These are phyloP conservation scores for Boletales sp. DNA, from an alignment of 768 basidiomycete species.

Conservation along the genomic window DNA sequence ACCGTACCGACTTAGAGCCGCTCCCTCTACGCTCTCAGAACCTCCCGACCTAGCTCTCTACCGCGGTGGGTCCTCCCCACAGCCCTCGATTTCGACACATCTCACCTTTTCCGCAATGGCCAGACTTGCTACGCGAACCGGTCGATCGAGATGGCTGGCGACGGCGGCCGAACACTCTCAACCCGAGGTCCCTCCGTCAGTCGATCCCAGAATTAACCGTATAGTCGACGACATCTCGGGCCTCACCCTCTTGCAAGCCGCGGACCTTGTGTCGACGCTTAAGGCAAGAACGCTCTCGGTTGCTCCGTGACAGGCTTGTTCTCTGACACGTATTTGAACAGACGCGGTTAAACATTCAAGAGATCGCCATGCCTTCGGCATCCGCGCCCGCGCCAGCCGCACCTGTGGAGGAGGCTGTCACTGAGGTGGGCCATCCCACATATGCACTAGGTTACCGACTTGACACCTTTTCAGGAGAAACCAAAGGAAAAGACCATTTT, in stretches of 20 bases:
- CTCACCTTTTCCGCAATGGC: not conserved
- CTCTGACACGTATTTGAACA: slow-evolving; percentile 27
- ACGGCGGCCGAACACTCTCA: slow-evolving; percentile 44
- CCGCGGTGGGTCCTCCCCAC: slow-evolving; percentile 8
- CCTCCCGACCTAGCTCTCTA: slow-evolving; percentile 12
- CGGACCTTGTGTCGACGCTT: slow-evolving; percentile 86
- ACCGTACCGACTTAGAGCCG: slow-evolving; percentile 16
- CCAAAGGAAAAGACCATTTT: slow-evolving; percentile 99
- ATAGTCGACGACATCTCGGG: slow-evolving; percentile 93
- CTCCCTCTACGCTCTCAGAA: slow-evolving; percentile 14
- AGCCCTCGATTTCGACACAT: not conserved
- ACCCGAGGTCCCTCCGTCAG: slow-evolving; percentile 36
- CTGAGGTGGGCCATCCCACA: slow-evolving; percentile 45
- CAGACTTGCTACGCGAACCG: slow-evolving; percentile 26
- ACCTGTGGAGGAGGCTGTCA: slow-evolving; percentile 57
- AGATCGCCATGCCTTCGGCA: slow-evolving; percentile 88
- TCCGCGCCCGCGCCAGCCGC: slow-evolving; percentile 56
- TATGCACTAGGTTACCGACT: not conserved
- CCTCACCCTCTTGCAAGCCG: slow-evolving; percentile 88
- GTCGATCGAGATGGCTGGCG: slow-evolving; percentile 53
- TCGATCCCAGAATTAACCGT: slow-evolving; percentile 65
- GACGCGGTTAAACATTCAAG: slow-evolving; percentile 94
- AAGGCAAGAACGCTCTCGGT: slow-evolving; percentile 56
- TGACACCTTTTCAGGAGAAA: slow-evolving; percentile 58
- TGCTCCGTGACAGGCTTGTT: not conserved